These are phyloP conservation scores for Rhizopogon vulgaris DNA, from an alignment of 768 basidiomycete genomes.

Conservation along the genomic window DNA sequence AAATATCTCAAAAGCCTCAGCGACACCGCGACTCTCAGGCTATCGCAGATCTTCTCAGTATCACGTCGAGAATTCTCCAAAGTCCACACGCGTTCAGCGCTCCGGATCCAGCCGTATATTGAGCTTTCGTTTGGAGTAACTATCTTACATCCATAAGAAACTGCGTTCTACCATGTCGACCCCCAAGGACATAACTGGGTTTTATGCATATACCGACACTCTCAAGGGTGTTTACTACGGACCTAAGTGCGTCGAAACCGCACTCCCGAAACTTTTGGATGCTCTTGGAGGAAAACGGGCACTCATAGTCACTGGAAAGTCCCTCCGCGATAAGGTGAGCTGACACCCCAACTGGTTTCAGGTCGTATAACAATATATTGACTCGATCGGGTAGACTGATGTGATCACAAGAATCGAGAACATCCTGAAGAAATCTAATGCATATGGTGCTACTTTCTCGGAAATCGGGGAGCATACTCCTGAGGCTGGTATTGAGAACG, in stretches of 20 bases:
- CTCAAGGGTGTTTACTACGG: conserved; percentile 69
- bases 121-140: too few relatives aligned
- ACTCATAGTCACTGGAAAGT: conserved; percentile 67
- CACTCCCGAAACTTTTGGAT: conserved; percentile 56
- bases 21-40: too few relatives aligned
- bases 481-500: conserved; percentile 56
- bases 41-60: too few relatives aligned
- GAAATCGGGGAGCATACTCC: conserved; percentile 73
- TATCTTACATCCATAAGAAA: too few relatives aligned
- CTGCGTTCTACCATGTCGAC: not conserved
- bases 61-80: too few relatives aligned
- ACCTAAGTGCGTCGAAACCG: conserved; percentile 55
- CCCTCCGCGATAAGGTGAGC: conserved; percentile 55
- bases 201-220: conserved; percentile 62
- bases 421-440: conserved; percentile 49
- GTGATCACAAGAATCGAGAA: conserved; percentile 20
- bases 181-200: conserved; percentile 32
- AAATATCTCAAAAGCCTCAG: too few relatives aligned
- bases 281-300: conserved; percentile 55
- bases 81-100: too few relatives aligned
- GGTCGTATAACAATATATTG: not conserved
- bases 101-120: too few relatives aligned
- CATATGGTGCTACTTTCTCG: conserved; percentile 64
- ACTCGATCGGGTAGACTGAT: conserved; percentile 17
- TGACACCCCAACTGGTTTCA: not conserved